These are phyloP conservation scores for Dipodascus albidus DNA, from an alignment of 805 yeast genomes.

Conservation along the genomic window DNA sequence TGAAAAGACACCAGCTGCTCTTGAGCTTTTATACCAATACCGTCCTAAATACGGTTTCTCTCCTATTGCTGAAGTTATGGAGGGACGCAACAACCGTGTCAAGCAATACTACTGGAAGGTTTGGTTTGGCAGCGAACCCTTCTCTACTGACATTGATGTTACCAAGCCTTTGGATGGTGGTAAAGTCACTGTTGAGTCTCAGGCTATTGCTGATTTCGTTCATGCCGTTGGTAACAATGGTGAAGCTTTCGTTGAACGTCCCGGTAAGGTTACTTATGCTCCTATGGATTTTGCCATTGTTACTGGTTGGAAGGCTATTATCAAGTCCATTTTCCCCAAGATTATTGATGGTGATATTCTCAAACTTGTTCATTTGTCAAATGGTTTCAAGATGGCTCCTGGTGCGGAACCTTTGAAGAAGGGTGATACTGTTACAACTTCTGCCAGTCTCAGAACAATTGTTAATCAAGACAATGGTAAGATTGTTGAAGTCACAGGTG, in stretches of 20 bases:
- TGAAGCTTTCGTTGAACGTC: conserved; percentile 87
- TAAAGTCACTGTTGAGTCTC: conserved; percentile 52
- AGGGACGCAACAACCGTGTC: conserved; percentile 83
- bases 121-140: conserved; percentile 72
- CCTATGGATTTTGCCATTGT: conserved; percentile 99
- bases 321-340: conserved; percentile 95
- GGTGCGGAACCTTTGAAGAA: conserved; percentile 82
- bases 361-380: conserved; percentile 87
- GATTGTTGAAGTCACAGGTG: conserved; percentile 90
- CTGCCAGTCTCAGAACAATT: conserved; percentile 80
- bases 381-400: conserved; percentile 86
- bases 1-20: conserved; percentile 59
- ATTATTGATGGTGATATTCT: conserved; percentile 93
- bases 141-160: conserved; percentile 55
- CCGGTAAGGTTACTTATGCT: conserved; percentile 63
- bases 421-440: conserved; percentile 75
- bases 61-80: conserved; percentile 84
- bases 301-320: conserved; percentile 96
- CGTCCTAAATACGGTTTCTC: conserved; percentile 87
- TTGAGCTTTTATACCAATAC: conserved; percentile 70
- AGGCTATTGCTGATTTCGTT: conserved; percentile 81
- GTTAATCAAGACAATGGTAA: conserved; percentile 89
- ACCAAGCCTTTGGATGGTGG: conserved; percentile 61
- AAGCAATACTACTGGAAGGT: conserved; percentile 95
- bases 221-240: conserved; percentile 96